phyloP scores from a whole-genome alignment of 495 filamentous ascomycete genomes.

The Hypoxylon trugodes region DNA sequence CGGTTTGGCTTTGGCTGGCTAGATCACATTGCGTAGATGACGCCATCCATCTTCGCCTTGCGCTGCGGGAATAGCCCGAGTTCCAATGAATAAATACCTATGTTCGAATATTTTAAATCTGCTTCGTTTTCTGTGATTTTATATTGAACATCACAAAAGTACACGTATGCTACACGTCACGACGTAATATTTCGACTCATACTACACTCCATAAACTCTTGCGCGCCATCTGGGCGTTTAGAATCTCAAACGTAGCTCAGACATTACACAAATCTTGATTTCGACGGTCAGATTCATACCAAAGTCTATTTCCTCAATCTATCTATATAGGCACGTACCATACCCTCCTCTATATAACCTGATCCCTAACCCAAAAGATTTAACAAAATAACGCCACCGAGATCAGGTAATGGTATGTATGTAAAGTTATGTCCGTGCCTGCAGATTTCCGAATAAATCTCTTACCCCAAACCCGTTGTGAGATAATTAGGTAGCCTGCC shows the following conservation, averaged over 20 bases:
- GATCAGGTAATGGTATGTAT: constrained; percentile 2
- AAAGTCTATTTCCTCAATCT: constrained; percentile 31
- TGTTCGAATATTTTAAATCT: constrained; percentile 8
- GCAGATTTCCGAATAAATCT: too few relatives aligned
- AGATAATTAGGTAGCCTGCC: too few relatives aligned
- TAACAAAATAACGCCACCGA: constrained; percentile 1
- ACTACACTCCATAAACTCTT: not conserved
- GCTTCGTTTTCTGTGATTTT: not conserved
- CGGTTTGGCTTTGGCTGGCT: not conserved
- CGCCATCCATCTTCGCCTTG: constrained; percentile 8
- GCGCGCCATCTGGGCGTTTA: not conserved
- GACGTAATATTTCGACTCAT: too few relatives aligned
- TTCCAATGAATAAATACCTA: constrained; percentile 23
- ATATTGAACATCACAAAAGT: not conserved
- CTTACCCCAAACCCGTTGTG: too few relatives aligned
- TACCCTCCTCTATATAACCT: not conserved
- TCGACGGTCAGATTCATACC: not conserved
- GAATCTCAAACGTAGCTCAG: constrained; percentile 1
- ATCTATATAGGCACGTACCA: too few relatives aligned
- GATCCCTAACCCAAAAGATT: not conserved
- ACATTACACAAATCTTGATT: constrained; percentile 5
- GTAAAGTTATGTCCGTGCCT: too few relatives aligned
- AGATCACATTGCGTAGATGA: constrained; percentile 13
- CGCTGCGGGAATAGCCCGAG: constrained; percentile 13
- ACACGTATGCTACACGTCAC: not conserved